Evolutionary conservation across 164 flowering plant species (phyloP).

Genomic region (Vitis rotundifolia): DNA sequence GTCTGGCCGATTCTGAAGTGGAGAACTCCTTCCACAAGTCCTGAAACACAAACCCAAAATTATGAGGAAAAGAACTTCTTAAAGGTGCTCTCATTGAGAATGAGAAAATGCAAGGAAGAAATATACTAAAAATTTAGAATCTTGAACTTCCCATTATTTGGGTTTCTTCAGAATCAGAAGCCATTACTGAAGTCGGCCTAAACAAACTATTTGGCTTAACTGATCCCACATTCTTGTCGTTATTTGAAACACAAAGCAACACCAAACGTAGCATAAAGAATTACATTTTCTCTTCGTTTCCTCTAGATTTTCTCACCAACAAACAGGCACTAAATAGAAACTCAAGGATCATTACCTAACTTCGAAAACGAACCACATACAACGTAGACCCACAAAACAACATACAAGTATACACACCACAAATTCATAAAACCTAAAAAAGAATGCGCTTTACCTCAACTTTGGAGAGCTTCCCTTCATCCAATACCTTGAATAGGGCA

Average conservation of each 20-base stretch:
- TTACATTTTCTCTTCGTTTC: too few species aligned
- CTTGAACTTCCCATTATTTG: too few species aligned
- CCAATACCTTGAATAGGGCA: constrained; percentile 85
- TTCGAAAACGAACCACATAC: not conserved
- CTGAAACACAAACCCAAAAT: constrained; percentile 27
- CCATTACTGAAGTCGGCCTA: too few species aligned
- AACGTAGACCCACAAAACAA: not conserved
- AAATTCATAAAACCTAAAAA: not conserved
- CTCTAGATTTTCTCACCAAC: not conserved
- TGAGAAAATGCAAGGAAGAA: too few species aligned
- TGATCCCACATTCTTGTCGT: too few species aligned
- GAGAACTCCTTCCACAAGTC: constrained; percentile 74
- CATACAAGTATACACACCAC: not conserved
- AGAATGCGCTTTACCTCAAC: constrained; percentile 45
- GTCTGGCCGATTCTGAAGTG: constrained; percentile 66
- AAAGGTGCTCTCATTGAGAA: too few species aligned
- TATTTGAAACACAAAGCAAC: too few species aligned
- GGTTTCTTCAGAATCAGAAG: too few species aligned
- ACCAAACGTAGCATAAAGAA: too few species aligned
- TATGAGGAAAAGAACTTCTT: too few species aligned
- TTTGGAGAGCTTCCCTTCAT: constrained; percentile 87
- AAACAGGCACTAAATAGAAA: not conserved
- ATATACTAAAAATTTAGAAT: too few species aligned
- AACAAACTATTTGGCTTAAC: too few species aligned
- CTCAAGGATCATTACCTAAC: not conserved